Evolutionary conservation across 2,329 filamentous ascomycete genomes (phyloP).

Genomic region (Fusarium longipes): DNA sequence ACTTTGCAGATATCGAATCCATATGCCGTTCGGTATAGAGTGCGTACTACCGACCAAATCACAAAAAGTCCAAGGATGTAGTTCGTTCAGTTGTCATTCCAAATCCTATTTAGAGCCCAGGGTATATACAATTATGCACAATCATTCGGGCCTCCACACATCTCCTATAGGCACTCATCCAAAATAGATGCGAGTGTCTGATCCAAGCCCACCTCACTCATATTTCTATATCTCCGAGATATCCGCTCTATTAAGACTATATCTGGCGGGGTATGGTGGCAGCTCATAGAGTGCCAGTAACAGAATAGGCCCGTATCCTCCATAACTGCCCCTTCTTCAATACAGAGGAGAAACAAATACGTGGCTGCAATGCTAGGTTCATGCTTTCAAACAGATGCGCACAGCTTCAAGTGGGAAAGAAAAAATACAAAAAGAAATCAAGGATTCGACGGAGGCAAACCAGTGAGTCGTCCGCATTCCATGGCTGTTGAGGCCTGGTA

Average conservation of each 20-base stretch:
- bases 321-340: neutral
- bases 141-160: constrained; percentile 5
- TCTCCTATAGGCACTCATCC: neutral
- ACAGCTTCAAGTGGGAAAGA: constrained; percentile 7
- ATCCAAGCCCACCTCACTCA: constrained; percentile 3
- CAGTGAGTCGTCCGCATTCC: constrained; percentile 23
- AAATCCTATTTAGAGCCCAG: constrained; percentile 19
- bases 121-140: constrained; percentile 22
- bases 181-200: neutral
- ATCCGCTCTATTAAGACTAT: constrained; percentile 39
- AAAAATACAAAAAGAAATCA: constrained; percentile 3
- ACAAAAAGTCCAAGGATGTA: neutral
- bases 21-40: neutral
- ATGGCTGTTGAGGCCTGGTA: constrained; percentile 40
- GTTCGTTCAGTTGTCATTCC: constrained; percentile 11
- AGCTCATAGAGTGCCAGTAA: constrained; percentile 7
- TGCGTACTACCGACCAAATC: neutral
- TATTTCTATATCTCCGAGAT: constrained; percentile 31
- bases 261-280: constrained; percentile 30
- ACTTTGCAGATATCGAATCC: neutral
- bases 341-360: constrained; percentile 15
- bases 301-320: neutral
- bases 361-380: constrained; percentile 17
- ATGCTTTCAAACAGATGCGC: constrained; percentile 26
- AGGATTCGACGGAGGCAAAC: constrained; percentile 12